Evolutionary conservation across 345 rosid genomes (phyloP).

Genomic region (Gynandropsis gynandra): DNA sequence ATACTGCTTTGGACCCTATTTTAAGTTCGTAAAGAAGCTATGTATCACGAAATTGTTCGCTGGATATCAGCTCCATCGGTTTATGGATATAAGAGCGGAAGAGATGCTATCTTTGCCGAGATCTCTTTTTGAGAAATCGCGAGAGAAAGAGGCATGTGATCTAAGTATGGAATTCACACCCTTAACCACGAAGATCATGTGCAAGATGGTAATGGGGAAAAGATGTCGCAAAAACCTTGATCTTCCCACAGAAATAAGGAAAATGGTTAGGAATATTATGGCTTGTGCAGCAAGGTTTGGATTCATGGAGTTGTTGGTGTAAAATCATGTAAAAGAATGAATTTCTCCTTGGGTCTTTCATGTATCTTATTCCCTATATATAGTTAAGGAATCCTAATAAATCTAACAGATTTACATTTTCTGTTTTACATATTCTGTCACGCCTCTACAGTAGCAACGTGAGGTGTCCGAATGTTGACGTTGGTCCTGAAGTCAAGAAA

Average conservation of each 20-base stretch:
- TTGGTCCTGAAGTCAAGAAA: too few species aligned
- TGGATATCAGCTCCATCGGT: conserved; percentile 45
- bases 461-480: too few species aligned
- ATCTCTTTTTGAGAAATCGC: conserved; percentile 25
- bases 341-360: too few species aligned
- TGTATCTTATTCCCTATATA: too few species aligned
- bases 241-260: conserved; percentile 41
- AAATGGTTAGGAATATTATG: conserved; percentile 37
- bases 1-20: conserved; percentile 48
- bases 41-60: conserved; percentile 51
- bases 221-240: conserved; percentile 26
- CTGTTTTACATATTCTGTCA: too few species aligned
- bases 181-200: conserved; percentile 43
- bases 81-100: conserved; percentile 40
- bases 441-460: too few species aligned
- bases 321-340: too few species aligned
- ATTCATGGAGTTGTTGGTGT: conserved; percentile 45
- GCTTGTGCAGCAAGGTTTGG: conserved; percentile 42
- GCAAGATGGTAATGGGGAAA: conserved; percentile 54
- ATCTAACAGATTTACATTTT: too few species aligned
- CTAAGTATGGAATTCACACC: conserved; percentile 36
- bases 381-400: too few species aligned
- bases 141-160: conserved; percentile 36
- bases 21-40: conserved; percentile 64
- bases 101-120: conserved; percentile 40